Percentiles rank a stretch among this genome's conserved stretches.
Evolutionary conservation across 2,329 filamentous ascomycete genomes (phyloP).

Genomic region (Cercospora beticola): DNA sequence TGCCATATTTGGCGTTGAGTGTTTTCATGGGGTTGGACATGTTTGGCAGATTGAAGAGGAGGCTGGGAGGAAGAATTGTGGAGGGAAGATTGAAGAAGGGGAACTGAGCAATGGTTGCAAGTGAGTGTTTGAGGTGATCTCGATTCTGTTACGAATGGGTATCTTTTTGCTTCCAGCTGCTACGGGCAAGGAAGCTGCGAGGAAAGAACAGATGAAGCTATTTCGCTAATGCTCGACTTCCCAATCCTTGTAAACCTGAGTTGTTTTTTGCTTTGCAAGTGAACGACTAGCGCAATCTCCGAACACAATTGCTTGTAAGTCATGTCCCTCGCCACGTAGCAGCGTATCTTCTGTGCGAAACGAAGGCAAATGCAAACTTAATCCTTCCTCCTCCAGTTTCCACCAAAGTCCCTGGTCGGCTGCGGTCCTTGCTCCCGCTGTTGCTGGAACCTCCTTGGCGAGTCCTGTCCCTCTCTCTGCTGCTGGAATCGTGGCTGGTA

Average conservation of each 20-base stretch:
- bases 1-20: constrained; percentile 59
- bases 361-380: background rate
- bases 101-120: background rate
- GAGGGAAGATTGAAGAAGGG: constrained; percentile 16
- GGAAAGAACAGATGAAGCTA: background rate
- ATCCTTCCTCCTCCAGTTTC: constrained; percentile 9
- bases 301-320: background rate
- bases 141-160: background rate
- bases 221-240: background rate
- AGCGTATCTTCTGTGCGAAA: background rate
- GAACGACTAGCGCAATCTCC: background rate
- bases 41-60: constrained; percentile 28
- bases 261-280: background rate
- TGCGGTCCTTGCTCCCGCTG: constrained; percentile 5
- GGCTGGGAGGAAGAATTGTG: constrained; percentile 7
- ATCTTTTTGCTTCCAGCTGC: background rate
- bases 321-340: background rate
- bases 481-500: constrained; percentile 7
- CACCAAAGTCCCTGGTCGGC: constrained; percentile 9
- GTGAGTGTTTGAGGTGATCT: background rate
- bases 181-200: background rate
- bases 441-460: constrained; percentile 4
- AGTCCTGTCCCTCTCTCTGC: constrained; percentile 9
- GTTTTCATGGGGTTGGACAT: constrained; percentile 48
- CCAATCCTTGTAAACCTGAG: background rate